Evolutionary conservation across 192 early-diverging fungal species (phyloP).

Genomic region (Coemansia javaensis): DNA sequence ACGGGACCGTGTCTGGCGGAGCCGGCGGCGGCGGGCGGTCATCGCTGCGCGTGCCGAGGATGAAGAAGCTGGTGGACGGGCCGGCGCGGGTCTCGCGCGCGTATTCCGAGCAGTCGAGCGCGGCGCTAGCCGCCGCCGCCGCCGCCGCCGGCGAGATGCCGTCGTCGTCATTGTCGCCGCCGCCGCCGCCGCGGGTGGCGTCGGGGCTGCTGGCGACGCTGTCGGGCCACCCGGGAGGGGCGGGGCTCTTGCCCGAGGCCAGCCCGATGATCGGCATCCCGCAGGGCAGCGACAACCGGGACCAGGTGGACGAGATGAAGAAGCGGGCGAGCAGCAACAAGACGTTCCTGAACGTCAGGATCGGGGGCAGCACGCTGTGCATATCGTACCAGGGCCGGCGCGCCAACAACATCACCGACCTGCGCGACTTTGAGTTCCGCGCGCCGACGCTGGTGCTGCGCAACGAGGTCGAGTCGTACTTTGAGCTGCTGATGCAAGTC

Average conservation of each 20-base stretch:
- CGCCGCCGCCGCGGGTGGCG: slow-evolving; percentile 12
- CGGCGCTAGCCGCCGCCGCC: too few species aligned
- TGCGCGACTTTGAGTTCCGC: slow-evolving; percentile 52
- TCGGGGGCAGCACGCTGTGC: slow-evolving; percentile 75
- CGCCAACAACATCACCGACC: slow-evolving; percentile 42
- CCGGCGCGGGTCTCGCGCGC: too few species aligned
- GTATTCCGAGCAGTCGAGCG: too few species aligned
- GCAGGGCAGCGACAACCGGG: slow-evolving; percentile 33
- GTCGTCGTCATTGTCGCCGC: neutral
- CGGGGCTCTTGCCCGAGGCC: slow-evolving; percentile 26
- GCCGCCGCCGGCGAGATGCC: too few species aligned
- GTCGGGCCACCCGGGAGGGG: slow-evolving; percentile 23
- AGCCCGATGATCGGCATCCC: slow-evolving; percentile 30
- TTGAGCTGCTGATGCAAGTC: slow-evolving; percentile 51
- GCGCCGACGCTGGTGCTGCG: slow-evolving; percentile 45
- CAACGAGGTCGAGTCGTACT: slow-evolving; percentile 52
- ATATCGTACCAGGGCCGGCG: slow-evolving; percentile 78
- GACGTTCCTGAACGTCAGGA: slow-evolving; percentile 87
- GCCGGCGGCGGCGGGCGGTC: slow-evolving; percentile 4
- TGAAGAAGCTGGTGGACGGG: too few species aligned
- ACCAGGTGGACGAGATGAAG: slow-evolving; percentile 77
- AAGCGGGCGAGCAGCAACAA: slow-evolving; percentile 74
- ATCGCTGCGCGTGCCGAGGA: slow-evolving; percentile 2
- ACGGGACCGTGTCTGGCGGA: too few species aligned
- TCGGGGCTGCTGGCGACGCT: slow-evolving; percentile 24